These are phyloP conservation scores for Diaporthe nobilis DNA, from an alignment of 2,329 filamentous ascomycete species.

Conservation along the genomic window DNA sequence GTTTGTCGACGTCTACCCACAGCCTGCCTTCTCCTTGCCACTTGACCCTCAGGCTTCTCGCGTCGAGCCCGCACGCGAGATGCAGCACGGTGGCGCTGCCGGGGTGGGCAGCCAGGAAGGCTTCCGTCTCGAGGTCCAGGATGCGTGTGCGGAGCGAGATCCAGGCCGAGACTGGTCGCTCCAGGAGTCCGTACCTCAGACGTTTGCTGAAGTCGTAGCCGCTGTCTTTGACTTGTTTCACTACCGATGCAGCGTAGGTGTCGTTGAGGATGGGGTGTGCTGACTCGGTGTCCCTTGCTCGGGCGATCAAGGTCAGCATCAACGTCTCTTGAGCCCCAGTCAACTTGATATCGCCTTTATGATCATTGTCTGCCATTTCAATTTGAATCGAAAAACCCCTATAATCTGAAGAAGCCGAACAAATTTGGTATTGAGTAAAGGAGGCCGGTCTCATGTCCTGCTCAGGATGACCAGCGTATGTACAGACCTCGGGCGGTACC, in stretches of 20 bases:
- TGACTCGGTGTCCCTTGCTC: neutral
- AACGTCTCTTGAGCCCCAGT: conserved; percentile 8
- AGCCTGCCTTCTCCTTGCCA: neutral
- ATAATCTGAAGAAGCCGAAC: neutral
- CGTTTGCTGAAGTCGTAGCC: neutral
- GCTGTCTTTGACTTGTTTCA: neutral
- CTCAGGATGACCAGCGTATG: neutral
- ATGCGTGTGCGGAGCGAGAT: neutral
- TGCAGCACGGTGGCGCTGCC: conserved; percentile 8
- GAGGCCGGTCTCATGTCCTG: neutral
- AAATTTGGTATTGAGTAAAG: neutral
- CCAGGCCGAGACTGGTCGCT: neutral
- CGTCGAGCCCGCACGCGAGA: conserved; percentile 19
- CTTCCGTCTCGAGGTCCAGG: neutral
- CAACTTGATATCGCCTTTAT: neutral
- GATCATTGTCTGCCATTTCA: neutral
- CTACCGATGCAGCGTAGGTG: conserved; percentile 2
- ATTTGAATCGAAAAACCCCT: fast-evolving
- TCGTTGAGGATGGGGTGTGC: conserved; percentile 4
- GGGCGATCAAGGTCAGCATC: neutral
- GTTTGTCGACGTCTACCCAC: conserved; percentile 6
- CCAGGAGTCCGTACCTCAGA: neutral
- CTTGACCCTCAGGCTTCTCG: neutral
- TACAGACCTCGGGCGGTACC: neutral
- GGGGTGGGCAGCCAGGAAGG: neutral